Percentiles rank a stretch among this genome's conserved stretches.
Evolutionary conservation across 805 yeast genomes (phyloP).

Genomic region (Metschnikowia anglica): DNA sequence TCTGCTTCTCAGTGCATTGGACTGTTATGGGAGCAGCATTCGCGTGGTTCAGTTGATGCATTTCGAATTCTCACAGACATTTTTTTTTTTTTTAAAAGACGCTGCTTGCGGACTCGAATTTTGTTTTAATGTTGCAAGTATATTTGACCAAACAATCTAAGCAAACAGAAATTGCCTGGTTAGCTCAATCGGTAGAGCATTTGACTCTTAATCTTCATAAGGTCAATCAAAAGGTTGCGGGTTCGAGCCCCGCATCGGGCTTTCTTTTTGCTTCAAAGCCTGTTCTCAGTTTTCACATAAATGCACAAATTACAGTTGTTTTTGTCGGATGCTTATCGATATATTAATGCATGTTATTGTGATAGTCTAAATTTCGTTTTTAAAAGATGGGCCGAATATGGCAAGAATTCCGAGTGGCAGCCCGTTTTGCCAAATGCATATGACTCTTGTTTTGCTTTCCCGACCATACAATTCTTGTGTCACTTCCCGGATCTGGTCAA

Average conservation of each 20-base stretch:
- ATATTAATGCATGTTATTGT: too few relatives aligned
- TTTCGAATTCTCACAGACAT: too few relatives aligned
- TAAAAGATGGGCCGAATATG: constrained; percentile 16
- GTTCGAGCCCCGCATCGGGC: constrained; percentile 29
- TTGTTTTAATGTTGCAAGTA: too few relatives aligned
- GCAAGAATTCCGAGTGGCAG: constrained; percentile 19
- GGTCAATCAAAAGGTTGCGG: constrained; percentile 28
- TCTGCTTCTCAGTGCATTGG: too few relatives aligned
- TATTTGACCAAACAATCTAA: background rate
- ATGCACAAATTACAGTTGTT: too few relatives aligned
- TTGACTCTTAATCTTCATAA: constrained; percentile 23
- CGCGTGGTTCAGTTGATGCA: too few relatives aligned
- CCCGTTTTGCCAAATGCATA: constrained; percentile 19
- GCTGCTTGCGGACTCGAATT: too few relatives aligned
- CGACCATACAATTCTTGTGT: constrained; percentile 38
- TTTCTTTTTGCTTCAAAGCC: constrained; percentile 17
- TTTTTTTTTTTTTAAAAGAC: too few relatives aligned
- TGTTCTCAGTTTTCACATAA: too few relatives aligned
- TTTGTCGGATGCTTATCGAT: too few relatives aligned
- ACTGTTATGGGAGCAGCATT: too few relatives aligned
- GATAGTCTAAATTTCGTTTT: background rate
- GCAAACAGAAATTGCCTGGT: constrained; percentile 17
- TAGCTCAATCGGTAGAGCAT: constrained; percentile 28
- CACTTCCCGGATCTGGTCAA: constrained; percentile 49
- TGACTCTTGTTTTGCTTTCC: constrained; percentile 14